Percentiles rank a stretch among this genome's conserved stretches.
These are phyloP conservation scores for Trapa incisa DNA, from an alignment of 345 rosid species.

Conservation along the genomic window DNA sequence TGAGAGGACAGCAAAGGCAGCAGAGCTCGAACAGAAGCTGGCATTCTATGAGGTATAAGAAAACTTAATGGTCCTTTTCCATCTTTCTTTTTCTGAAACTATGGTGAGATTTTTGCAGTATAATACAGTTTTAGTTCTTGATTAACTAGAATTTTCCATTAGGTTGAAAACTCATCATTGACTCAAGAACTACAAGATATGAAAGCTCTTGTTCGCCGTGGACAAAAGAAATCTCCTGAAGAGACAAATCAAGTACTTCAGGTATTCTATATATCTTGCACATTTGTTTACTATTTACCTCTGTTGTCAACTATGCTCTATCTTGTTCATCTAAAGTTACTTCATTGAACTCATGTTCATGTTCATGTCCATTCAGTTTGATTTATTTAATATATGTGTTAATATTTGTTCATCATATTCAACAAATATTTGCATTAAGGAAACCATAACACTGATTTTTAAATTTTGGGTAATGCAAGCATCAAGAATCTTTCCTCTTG, in stretches of 20 bases:
- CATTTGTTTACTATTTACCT: not conserved
- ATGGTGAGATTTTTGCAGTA: slow-evolving; percentile 1
- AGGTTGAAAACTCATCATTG: slow-evolving; percentile 79
- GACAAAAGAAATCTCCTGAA: slow-evolving; percentile 80
- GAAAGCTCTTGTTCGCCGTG: slow-evolving; percentile 78
- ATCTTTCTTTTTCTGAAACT: not conserved
- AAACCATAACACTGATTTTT: not conserved
- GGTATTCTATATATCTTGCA: slow-evolving; percentile 27
- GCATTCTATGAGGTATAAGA: slow-evolving; percentile 78
- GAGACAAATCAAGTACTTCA: slow-evolving; percentile 86
- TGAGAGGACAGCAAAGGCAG: slow-evolving; percentile 77
- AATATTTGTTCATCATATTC: not conserved
- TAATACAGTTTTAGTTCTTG: slow-evolving; percentile 4
- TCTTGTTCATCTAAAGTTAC: not conserved
- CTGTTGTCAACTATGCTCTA: not conserved
- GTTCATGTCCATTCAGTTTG: not conserved
- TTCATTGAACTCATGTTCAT: not conserved
- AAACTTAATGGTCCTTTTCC: slow-evolving; percentile 8
- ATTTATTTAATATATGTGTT: not conserved
- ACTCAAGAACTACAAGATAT: slow-evolving; percentile 94
- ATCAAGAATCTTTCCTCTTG: not conserved
- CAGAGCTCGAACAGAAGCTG: slow-evolving; percentile 88
- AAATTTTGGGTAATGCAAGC: not conserved
- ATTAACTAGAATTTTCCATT: slow-evolving; percentile 16
- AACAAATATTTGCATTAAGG: not conserved